Evolutionary conservation across 495 filamentous ascomycete genomes (phyloP).

Genomic region (Neurospora sp.): DNA sequence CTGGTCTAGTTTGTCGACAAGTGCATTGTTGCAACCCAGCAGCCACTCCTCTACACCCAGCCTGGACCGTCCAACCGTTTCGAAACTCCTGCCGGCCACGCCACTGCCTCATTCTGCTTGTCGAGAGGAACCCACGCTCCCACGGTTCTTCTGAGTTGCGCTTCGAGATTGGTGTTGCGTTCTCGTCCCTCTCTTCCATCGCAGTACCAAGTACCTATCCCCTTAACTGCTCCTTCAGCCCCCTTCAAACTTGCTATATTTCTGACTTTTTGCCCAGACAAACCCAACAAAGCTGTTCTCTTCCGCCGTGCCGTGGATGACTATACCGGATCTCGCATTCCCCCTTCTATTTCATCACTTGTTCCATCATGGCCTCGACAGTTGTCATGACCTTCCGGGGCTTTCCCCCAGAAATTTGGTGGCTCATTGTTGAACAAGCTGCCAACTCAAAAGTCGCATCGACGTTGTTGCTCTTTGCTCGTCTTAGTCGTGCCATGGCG

Average conservation of each 20-base stretch:
- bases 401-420: constrained; percentile 51
- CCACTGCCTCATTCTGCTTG: background rate
- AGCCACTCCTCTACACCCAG: background rate
- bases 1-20: background rate
- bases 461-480: constrained; percentile 46
- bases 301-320: background rate
- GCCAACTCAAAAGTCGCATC: constrained; percentile 40
- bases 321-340: background rate
- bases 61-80: background rate
- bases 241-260: background rate
- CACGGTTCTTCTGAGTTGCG: background rate
- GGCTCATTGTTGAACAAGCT: constrained; percentile 49
- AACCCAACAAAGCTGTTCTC: background rate
- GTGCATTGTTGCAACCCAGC: background rate
- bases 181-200: background rate
- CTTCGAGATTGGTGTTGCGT: background rate
- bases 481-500: constrained; percentile 40
- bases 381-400: constrained; percentile 1
- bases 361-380: background rate
- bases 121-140: background rate
- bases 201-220: background rate
- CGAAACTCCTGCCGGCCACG: background rate
- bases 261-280: background rate
- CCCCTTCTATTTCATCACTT: background rate
- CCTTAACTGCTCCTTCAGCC: background rate